phyloP scores from a whole-genome alignment of 495 filamentous ascomycete genomes.

The Lineolata rhizophorae region DNA sequence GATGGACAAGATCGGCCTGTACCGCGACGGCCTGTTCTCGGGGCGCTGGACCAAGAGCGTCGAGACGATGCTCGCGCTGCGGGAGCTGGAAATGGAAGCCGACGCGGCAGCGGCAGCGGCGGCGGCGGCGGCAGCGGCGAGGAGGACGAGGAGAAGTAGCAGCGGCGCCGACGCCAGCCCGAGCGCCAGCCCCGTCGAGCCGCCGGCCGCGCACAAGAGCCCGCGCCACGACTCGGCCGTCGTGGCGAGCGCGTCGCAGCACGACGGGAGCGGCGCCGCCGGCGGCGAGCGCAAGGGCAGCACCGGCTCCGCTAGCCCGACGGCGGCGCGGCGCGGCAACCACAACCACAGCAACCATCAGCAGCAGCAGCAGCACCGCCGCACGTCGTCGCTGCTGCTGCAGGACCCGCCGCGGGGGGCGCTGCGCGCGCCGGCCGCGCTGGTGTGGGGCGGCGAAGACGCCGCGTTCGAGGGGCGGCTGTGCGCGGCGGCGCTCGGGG shows the following conservation, averaged over 20 bases:
- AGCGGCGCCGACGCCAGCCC: too few relatives aligned
- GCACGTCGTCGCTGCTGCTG: constrained; percentile 13
- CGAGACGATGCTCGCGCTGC: constrained; percentile 11
- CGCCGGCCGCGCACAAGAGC: too few relatives aligned
- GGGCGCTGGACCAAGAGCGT: constrained; percentile 18
- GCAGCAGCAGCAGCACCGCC: constrained; percentile 17
- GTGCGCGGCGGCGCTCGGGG: constrained; percentile 10
- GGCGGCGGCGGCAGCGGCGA: too few relatives aligned
- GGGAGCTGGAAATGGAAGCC: background rate
- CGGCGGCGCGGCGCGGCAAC: constrained; percentile 4
- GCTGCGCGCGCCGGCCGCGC: constrained; percentile 25
- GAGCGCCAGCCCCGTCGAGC: too few relatives aligned
- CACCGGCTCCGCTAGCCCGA: constrained; percentile 13
- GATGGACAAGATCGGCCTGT: constrained; percentile 1
- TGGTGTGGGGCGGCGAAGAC: constrained; percentile 31
- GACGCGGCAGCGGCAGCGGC: too few relatives aligned
- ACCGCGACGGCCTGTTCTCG: background rate
- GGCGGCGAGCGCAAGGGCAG: too few relatives aligned
- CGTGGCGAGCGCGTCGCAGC: too few relatives aligned
- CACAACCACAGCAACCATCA: too few relatives aligned
- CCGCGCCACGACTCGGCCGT: too few relatives aligned
- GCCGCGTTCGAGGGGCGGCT: constrained; percentile 12
- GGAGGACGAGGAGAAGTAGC: too few relatives aligned
- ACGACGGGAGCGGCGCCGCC: too few relatives aligned
- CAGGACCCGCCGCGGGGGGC: constrained; percentile 23